Evolutionary conservation across 1,284 basidiomycete genomes (phyloP).

Genomic region (Puccinia coronata): DNA sequence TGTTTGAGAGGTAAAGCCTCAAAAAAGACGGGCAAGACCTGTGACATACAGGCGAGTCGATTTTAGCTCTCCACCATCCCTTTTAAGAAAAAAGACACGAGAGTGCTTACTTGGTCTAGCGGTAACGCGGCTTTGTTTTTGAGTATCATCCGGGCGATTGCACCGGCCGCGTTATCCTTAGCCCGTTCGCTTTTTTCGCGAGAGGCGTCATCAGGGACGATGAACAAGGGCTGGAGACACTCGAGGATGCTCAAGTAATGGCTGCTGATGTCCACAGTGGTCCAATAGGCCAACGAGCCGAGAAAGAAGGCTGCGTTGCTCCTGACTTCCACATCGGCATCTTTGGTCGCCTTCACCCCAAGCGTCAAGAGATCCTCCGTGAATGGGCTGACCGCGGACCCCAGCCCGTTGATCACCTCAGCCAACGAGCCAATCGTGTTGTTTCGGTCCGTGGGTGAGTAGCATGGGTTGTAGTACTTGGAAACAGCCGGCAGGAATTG

Average conservation of each 20-base stretch:
- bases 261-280: slow-evolving; percentile 75
- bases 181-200: slow-evolving; percentile 72
- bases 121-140: slow-evolving; percentile 81
- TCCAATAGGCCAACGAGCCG: slow-evolving; percentile 88
- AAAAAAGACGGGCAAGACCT: slow-evolving; percentile 80
- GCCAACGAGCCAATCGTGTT: slow-evolving; percentile 91
- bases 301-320: slow-evolving; percentile 95
- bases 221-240: slow-evolving; percentile 81
- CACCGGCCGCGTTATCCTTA: slow-evolving; percentile 92
- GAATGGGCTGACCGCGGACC: slow-evolving; percentile 78
- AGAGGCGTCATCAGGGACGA: slow-evolving; percentile 66
- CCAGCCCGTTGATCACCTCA: slow-evolving; percentile 93
- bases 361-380: slow-evolving; percentile 77
- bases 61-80: background rate
- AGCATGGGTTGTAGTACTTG: slow-evolving; percentile 74
- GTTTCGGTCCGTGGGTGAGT: slow-evolving; percentile 80
- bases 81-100: background rate
- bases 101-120: slow-evolving; percentile 67
- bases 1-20: slow-evolving; percentile 80
- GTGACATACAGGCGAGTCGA: slow-evolving; percentile 46
- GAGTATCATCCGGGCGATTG: slow-evolving; percentile 82
- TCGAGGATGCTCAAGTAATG: slow-evolving; percentile 80
- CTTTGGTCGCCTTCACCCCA: slow-evolving; percentile 78
- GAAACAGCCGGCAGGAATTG: slow-evolving; percentile 85
- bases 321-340: slow-evolving; percentile 85